Percentiles rank a stretch among this genome's conserved stretches.
Evolutionary conservation across 2,329 filamentous ascomycete species (phyloP).

Genomic region (Aspergillus carbonarius): DNA sequence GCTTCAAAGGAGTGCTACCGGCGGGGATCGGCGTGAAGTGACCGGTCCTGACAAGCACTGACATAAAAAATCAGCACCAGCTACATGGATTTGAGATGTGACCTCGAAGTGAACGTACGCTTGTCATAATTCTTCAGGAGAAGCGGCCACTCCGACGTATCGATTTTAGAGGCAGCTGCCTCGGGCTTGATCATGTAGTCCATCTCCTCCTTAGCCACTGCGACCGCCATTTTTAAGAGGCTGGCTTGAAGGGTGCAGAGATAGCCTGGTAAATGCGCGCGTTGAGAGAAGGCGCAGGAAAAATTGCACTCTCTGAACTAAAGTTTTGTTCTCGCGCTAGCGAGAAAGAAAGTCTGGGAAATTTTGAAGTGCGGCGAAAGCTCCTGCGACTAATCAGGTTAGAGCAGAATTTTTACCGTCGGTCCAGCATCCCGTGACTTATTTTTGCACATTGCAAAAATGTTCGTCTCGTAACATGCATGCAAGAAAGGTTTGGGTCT

Average conservation of each 20-base stretch:
- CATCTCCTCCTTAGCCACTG: conserved; percentile 61
- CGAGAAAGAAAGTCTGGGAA: conserved; percentile 27
- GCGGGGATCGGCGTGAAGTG: conserved; percentile 97
- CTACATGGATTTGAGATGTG: conserved; percentile 10
- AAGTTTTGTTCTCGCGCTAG: conserved; percentile 25
- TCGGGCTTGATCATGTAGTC: conserved; percentile 93
- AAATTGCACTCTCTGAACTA: conserved; percentile 23
- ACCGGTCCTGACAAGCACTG: conserved; percentile 87
- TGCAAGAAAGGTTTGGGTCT: neutral
- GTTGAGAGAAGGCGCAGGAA: conserved; percentile 22
- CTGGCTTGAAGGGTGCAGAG: conserved; percentile 20
- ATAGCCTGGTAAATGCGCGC: conserved; percentile 17
- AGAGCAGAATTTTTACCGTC: conserved; percentile 21
- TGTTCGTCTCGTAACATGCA: neutral
- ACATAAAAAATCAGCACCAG: conserved; percentile 17
- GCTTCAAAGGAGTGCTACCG: conserved; percentile 85
- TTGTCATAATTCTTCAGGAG: conserved; percentile 95
- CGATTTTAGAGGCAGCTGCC: conserved; percentile 71
- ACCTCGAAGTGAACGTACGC: conserved; percentile 56
- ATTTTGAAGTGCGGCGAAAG: conserved; percentile 29
- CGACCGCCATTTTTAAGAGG: conserved; percentile 35
- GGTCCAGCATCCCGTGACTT: conserved; percentile 14
- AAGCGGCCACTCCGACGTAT: conserved; percentile 89
- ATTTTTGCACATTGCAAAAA: neutral
- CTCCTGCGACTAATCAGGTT: conserved; percentile 22